Conservation (phyloP, 2,329 filamentous ascomycete species). For the Aureobasidium vineae region DNA sequence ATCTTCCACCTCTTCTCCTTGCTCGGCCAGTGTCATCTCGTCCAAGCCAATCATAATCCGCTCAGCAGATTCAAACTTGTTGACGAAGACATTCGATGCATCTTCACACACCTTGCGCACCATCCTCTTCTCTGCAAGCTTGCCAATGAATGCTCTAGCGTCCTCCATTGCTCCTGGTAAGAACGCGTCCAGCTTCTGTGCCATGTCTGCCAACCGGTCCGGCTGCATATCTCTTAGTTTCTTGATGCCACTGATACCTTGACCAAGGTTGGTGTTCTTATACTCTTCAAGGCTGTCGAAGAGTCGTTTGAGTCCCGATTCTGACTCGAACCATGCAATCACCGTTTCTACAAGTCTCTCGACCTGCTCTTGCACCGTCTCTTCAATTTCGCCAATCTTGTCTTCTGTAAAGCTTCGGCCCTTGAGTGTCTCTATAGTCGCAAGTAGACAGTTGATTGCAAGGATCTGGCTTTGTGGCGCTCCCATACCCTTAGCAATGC, state of each 20-base stretch:
- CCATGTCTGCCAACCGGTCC: slow-evolving; percentile 61
- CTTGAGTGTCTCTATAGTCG: slow-evolving; percentile 56
- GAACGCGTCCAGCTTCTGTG: slow-evolving; percentile 82
- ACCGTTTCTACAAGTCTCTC: slow-evolving; percentile 59
- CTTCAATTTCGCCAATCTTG: slow-evolving; percentile 43
- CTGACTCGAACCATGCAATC: slow-evolving; percentile 64
- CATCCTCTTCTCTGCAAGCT: slow-evolving; percentile 68
- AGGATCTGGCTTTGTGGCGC: slow-evolving; percentile 64
- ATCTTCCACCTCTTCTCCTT: slow-evolving; percentile 40
- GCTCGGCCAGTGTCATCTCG: slow-evolving; percentile 46
- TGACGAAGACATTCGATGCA: slow-evolving; percentile 79
- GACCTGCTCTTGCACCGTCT: slow-evolving; percentile 35
- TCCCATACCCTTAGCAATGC: slow-evolving; percentile 61
- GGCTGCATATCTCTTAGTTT: slow-evolving; percentile 59
- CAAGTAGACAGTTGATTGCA: slow-evolving; percentile 67
- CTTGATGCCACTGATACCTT: slow-evolving; percentile 43
- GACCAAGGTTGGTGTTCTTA: slow-evolving; percentile 36
- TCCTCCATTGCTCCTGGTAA: slow-evolving; percentile 91
- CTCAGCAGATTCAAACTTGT: slow-evolving; percentile 74
- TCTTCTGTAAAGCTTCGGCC: slow-evolving; percentile 63
- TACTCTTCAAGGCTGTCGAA: slow-evolving; percentile 56
- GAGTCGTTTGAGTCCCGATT: slow-evolving; percentile 70
- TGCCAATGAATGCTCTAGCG: slow-evolving; percentile 75
- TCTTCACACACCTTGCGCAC: slow-evolving; percentile 76
- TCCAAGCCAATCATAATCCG: slow-evolving; percentile 59